phyloP scores from a whole-genome alignment of 1,284 basidiomycete genomes.

The Mrakiaceae sp. region DNA sequence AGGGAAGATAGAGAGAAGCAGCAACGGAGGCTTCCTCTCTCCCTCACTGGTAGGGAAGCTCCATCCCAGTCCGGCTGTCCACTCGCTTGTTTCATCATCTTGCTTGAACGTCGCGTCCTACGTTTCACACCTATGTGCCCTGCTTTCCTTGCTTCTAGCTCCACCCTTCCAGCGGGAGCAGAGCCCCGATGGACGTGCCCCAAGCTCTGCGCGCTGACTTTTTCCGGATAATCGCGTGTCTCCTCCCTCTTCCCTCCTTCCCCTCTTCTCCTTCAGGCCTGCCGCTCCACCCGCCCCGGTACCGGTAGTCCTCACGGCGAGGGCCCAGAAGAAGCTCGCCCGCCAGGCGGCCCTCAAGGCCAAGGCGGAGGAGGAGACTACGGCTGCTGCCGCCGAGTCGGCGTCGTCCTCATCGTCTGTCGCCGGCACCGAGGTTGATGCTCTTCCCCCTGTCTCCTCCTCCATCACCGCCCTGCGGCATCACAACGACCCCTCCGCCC shows the following conservation, averaged over 20 bases:
- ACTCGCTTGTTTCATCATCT: too few species aligned
- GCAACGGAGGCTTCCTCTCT: neutral
- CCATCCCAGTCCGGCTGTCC: too few species aligned
- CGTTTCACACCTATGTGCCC: too few species aligned
- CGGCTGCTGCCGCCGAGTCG: neutral
- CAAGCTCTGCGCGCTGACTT: neutral
- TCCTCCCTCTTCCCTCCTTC: neutral
- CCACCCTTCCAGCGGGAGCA: neutral
- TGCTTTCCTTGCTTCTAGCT: neutral
- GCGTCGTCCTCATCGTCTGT: neutral
- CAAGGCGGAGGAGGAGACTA: neutral
- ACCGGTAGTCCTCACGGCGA: neutral
- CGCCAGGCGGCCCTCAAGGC: neutral
- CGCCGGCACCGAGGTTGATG: neutral
- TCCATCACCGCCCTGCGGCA: neutral
- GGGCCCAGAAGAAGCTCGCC: slow-evolving; percentile 6
- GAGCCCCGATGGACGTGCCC: neutral
- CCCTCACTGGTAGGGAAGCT: too few species aligned
- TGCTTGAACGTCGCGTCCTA: too few species aligned
- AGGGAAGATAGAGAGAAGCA: neutral
- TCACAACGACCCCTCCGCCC: slow-evolving; percentile 7
- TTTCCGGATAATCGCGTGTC: neutral
- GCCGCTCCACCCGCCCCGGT: neutral
- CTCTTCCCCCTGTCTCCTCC: neutral
- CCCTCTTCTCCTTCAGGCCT: neutral